Percentiles rank a stretch among this genome's conserved stretches.
These are phyloP conservation scores for Tricholoma matsutake DNA, from an alignment of 768 basidiomycete species.

Conservation along the genomic window DNA sequence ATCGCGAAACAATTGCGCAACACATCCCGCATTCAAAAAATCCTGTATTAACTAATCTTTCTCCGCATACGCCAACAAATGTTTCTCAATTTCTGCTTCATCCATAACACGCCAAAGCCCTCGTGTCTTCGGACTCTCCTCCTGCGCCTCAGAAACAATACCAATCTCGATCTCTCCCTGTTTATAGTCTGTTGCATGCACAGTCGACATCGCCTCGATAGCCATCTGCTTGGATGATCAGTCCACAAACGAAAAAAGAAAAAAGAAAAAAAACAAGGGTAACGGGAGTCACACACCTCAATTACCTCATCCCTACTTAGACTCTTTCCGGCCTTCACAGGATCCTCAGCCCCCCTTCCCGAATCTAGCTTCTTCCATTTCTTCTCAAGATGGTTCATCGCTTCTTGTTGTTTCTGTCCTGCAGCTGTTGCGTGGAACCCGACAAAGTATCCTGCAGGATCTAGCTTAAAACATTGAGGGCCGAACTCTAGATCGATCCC, in stretches of 20 bases:
- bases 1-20: background rate
- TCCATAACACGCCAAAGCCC: constrained; percentile 80
- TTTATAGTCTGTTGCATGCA: constrained; percentile 96
- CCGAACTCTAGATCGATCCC: constrained; percentile 88
- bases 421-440: constrained; percentile 97
- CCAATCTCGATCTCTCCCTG: constrained; percentile 95
- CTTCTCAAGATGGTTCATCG: constrained; percentile 98
- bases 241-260: background rate
- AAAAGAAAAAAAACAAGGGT: too few species aligned
- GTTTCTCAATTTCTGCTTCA: constrained; percentile 73
- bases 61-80: constrained; percentile 85
- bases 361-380: constrained; percentile 95
- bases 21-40: background rate
- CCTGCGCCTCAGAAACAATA: constrained; percentile 74
- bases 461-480: constrained; percentile 97
- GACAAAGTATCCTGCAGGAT: constrained; percentile 98
- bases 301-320: constrained; percentile 79
- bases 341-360: constrained; percentile 76
- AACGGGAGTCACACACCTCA: constrained; percentile 56
- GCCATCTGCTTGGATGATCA: constrained; percentile 59
- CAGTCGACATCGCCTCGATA: constrained; percentile 90
- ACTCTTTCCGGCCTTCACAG: constrained; percentile 68
- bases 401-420: constrained; percentile 97
- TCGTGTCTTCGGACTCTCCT: constrained; percentile 68
- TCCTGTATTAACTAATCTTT: constrained; percentile 57